These are phyloP conservation scores for Fraxinus cuspidata DNA, from an alignment of 257 asterid species.

Conservation along the genomic window DNA sequence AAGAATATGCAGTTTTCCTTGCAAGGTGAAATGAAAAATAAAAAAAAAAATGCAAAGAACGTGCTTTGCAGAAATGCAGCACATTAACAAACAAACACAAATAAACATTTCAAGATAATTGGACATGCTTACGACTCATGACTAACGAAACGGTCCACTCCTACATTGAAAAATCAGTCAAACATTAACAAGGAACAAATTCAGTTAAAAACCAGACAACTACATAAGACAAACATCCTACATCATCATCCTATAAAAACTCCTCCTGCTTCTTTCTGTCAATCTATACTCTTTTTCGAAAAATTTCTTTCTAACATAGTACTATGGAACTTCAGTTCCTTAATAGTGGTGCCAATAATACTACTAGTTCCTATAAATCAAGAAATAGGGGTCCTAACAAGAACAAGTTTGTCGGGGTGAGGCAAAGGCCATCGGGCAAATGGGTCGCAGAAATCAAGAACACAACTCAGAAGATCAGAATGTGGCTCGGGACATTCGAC, in stretches of 20 bases:
- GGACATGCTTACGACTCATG: slow-evolving; percentile 54
- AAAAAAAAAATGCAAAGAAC: slow-evolving; percentile 40
- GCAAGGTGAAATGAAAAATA: neutral
- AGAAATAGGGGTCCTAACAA: slow-evolving; percentile 39
- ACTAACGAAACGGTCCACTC: slow-evolving; percentile 37
- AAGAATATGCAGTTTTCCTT: neutral
- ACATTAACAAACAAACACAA: slow-evolving; percentile 31
- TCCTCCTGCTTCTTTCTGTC: slow-evolving; percentile 26
- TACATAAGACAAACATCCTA: slow-evolving; percentile 40
- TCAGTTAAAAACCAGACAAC: slow-evolving; percentile 34
- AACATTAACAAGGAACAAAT: slow-evolving; percentile 26
- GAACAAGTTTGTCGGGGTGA: slow-evolving; percentile 74
- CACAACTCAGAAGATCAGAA: slow-evolving; percentile 84
- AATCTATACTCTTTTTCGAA: neutral
- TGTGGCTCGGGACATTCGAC: slow-evolving; percentile 90
- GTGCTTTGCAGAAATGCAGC: slow-evolving; percentile 39
- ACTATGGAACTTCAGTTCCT: slow-evolving; percentile 56
- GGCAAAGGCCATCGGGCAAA: slow-evolving; percentile 87
- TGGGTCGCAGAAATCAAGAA: slow-evolving; percentile 93
- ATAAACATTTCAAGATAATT: slow-evolving; percentile 26
- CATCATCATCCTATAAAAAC: slow-evolving; percentile 35
- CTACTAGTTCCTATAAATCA: slow-evolving; percentile 7
- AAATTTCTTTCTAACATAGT: neutral
- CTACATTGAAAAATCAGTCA: slow-evolving; percentile 59
- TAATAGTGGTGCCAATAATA: slow-evolving; percentile 20